These are phyloP conservation scores for Ilyonectria mors-panacis DNA, from an alignment of 2,329 filamentous ascomycete genomes.

Conservation along the genomic window DNA sequence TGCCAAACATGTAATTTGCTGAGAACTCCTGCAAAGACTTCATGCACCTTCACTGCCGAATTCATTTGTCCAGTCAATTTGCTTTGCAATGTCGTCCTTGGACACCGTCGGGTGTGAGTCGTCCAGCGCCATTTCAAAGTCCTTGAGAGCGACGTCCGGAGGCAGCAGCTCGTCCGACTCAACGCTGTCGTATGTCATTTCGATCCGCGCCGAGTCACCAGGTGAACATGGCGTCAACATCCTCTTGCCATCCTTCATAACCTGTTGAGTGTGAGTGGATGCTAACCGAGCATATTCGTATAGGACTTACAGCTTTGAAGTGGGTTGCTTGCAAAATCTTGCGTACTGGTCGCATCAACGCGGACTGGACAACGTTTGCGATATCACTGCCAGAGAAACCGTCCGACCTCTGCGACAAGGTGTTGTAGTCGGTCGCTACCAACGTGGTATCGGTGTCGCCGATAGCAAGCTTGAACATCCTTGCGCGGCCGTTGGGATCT, in stretches of 20 bases:
- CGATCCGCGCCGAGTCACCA: slow-evolving; percentile 85
- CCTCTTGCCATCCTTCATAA: slow-evolving; percentile 76
- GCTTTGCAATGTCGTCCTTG: slow-evolving; percentile 84
- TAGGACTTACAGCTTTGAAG: slow-evolving; percentile 84
- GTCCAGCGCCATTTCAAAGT: slow-evolving; percentile 94
- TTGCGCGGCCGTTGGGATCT: slow-evolving; percentile 87
- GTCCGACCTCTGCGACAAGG: slow-evolving; percentile 85
- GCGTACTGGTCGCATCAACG: slow-evolving; percentile 95
- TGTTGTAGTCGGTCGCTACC: slow-evolving; percentile 81
- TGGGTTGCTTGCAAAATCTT: slow-evolving; percentile 98
- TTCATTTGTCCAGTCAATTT: slow-evolving; percentile 94
- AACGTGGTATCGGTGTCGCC: slow-evolving; percentile 92
- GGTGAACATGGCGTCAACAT: slow-evolving; percentile 94
- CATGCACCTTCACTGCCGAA: slow-evolving; percentile 90
- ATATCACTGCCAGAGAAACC: slow-evolving; percentile 98
- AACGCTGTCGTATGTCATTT: slow-evolving; percentile 95
- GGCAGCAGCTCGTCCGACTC: slow-evolving; percentile 88
- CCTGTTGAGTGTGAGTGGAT: slow-evolving; percentile 62
- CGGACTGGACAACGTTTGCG: slow-evolving; percentile 93
- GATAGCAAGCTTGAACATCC: slow-evolving; percentile 96
- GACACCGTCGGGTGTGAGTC: slow-evolving; percentile 92
- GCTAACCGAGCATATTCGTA: rapidly evolving
- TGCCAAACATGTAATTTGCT: slow-evolving; percentile 42
- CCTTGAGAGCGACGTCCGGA: slow-evolving; percentile 88
- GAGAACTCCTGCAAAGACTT: slow-evolving; percentile 33